Evolutionary conservation across 768 basidiomycete species (phyloP).

Genomic region (Kwoniella botswanensis): DNA sequence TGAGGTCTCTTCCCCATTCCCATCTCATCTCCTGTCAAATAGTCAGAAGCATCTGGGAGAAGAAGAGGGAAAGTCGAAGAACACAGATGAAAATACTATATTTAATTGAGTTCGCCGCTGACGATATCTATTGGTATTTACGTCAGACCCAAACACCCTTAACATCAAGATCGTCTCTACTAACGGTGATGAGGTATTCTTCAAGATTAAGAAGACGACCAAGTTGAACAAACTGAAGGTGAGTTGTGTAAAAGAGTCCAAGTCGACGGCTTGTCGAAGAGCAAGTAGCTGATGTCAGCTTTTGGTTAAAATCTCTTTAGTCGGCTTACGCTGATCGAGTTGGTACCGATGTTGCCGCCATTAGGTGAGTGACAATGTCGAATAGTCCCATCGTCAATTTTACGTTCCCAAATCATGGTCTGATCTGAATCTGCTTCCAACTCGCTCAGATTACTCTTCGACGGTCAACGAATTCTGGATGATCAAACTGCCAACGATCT

Average conservation of each 20-base stretch:
- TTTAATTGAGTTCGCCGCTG: slow-evolving; percentile 4
- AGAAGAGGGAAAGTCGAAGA: neutral
- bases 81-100: neutral
- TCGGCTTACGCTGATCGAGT: slow-evolving; percentile 88
- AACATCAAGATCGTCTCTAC: slow-evolving; percentile 54
- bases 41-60: neutral
- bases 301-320: slow-evolving; percentile 24
- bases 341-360: slow-evolving; percentile 82
- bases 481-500: slow-evolving; percentile 83
- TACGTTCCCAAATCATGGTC: too few species aligned
- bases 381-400: too few species aligned
- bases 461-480: slow-evolving; percentile 81
- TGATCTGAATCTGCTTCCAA: neutral
- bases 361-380: slow-evolving; percentile 69
- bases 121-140: neutral
- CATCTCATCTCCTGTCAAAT: neutral
- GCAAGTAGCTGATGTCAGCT: slow-evolving; percentile 26
- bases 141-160: slow-evolving; percentile 38
- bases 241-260: slow-evolving; percentile 8
- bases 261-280: neutral
- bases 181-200: slow-evolving; percentile 84
- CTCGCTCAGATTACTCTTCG: slow-evolving; percentile 78
- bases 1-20: slow-evolving; percentile 10
- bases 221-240: slow-evolving; percentile 88
- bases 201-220: slow-evolving; percentile 94